phyloP scores from a whole-genome alignment of 495 filamentous ascomycete species.

The Evernia prunastri region DNA sequence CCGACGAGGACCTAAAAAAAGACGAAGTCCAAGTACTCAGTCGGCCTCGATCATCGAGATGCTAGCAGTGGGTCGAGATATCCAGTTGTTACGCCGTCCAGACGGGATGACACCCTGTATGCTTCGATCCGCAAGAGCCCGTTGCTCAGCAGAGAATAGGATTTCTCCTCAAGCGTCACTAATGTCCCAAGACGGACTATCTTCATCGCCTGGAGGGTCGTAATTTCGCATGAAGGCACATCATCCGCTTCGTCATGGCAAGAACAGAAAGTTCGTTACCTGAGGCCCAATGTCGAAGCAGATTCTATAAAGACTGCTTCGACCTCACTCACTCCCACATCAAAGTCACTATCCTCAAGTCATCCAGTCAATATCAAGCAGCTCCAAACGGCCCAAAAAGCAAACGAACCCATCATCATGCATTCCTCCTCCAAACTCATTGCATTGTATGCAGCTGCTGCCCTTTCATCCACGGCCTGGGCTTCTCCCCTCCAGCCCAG shows the following conservation, averaged over 20 bases:
- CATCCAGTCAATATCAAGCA: neutral
- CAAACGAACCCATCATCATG: neutral
- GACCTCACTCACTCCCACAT: neutral
- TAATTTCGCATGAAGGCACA: neutral
- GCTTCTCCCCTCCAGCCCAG: neutral
- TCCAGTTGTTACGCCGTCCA: neutral
- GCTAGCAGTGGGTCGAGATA: neutral
- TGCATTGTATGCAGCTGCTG: neutral
- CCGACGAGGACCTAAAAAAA: neutral
- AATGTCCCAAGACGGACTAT: neutral
- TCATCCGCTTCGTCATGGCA: neutral
- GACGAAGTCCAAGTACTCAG: neutral
- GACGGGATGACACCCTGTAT: neutral
- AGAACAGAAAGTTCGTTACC: neutral
- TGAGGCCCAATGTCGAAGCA: neutral
- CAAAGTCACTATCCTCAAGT: neutral
- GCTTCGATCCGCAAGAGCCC: neutral
- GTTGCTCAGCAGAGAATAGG: neutral
- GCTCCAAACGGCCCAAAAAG: neutral
- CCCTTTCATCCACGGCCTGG: neutral
- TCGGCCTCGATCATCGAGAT: neutral
- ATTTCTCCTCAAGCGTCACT: neutral
- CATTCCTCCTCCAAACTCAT: neutral
- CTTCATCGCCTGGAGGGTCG: neutral
- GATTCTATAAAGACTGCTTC: neutral